Conservation (phyloP, 78 protist genomes). For the Carpediemonas membranifera region DNA sequence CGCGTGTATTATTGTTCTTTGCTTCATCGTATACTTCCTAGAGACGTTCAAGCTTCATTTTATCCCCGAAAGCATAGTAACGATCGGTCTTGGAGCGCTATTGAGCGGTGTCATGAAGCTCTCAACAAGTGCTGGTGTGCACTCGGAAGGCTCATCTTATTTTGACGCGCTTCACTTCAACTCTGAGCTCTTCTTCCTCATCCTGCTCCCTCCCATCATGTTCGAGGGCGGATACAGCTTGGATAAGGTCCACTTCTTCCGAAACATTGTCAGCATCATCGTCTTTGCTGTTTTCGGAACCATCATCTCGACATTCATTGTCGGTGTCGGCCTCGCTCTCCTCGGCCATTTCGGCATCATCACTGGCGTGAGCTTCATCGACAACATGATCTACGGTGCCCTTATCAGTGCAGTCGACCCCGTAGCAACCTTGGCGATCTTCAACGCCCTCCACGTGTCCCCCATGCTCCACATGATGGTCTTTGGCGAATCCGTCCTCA, state of each 20-base stretch:
- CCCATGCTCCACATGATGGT: slow-evolving; percentile 32
- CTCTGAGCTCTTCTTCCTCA: slow-evolving; percentile 62
- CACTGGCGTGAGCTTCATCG: neutral
- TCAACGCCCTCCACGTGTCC: slow-evolving; percentile 36
- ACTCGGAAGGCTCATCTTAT: no score
- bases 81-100: no score
- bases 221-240: slow-evolving; percentile 57
- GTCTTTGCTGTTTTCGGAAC: slow-evolving; percentile 76
- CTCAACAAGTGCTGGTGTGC: no score
- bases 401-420: slow-evolving; percentile 78
- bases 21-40: no score
- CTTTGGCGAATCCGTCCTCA: slow-evolving; percentile 42
- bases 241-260: slow-evolving; percentile 45
- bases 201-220: slow-evolving; percentile 78
- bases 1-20: no score
- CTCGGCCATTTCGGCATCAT: neutral
- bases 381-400: slow-evolving; percentile 57
- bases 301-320: slow-evolving; percentile 49
- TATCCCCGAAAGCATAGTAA: no score
- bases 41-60: no score
- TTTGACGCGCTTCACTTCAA: slow-evolving; percentile 7
- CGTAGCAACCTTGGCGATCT: slow-evolving; percentile 75
- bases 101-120: no score
- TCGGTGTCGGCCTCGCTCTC: slow-evolving; percentile 19
- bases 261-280: slow-evolving; percentile 53